Percentiles rank a stretch among this genome's conserved stretches.
Conservation (phyloP, 1,139 yeast species). For the Yamadazyma atmosphaerica region DNA sequence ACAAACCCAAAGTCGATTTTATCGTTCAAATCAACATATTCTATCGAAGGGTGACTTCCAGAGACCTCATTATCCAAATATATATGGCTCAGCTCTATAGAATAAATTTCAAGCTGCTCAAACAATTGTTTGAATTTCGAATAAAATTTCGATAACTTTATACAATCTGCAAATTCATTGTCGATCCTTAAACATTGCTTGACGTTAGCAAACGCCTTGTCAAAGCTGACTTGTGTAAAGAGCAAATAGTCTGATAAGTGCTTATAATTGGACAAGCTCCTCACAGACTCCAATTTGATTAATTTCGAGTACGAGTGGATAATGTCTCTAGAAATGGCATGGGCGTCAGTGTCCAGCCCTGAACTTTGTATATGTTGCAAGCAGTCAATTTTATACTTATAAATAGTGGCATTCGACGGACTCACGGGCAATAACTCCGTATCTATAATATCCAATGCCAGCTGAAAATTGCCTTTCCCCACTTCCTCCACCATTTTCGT, state of each 20-base stretch:
- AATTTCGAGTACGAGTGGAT: constrained; percentile 27
- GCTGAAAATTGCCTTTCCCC: constrained; percentile 17
- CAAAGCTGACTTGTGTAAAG: constrained; percentile 52
- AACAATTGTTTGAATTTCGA: constrained; percentile 34
- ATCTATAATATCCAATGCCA: constrained; percentile 24
- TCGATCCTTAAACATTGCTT: constrained; percentile 68
- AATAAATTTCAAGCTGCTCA: constrained; percentile 44
- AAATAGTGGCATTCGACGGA: constrained; percentile 21
- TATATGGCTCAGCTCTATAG: constrained; percentile 36
- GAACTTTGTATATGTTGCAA: constrained; percentile 13
- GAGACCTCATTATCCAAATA: constrained; percentile 23
- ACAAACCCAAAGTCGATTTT: constrained; percentile 28
- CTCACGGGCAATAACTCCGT: constrained; percentile 22
- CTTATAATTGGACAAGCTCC: constrained; percentile 30
- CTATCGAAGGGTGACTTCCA: constrained; percentile 11
- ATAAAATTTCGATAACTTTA: constrained; percentile 46
- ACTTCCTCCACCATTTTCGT: constrained; percentile 18
- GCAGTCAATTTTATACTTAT: constrained; percentile 21
- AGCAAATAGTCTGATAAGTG: constrained; percentile 43
- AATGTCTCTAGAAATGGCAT: constrained; percentile 17
- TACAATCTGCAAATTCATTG: constrained; percentile 62
- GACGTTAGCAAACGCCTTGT: constrained; percentile 48
- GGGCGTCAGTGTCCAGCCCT: background rate
- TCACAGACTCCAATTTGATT: constrained; percentile 31
- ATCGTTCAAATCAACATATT: constrained; percentile 18